These are phyloP conservation scores for Neofusicoccum kwambonambiense DNA, from an alignment of 2,329 filamentous ascomycete genomes.

Conservation along the genomic window DNA sequence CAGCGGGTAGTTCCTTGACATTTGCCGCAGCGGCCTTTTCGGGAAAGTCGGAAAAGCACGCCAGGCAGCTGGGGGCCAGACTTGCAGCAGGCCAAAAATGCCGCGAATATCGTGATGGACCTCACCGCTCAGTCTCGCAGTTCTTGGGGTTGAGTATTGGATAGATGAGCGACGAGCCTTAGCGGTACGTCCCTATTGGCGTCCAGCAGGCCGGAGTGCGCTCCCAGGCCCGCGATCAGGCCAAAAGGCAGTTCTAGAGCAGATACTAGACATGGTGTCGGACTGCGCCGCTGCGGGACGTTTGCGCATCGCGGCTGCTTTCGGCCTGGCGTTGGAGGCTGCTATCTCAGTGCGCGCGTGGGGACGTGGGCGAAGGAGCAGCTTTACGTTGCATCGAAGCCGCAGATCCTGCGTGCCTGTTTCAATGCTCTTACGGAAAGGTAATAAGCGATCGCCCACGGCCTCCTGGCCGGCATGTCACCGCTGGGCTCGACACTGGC, in stretches of 20 bases:
- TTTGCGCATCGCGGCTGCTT: slow-evolving; percentile 14
- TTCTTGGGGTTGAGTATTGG: slow-evolving; percentile 2
- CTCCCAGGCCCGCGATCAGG: slow-evolving; percentile 11
- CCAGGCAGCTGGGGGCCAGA: background rate
- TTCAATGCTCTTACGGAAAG: slow-evolving; percentile 14
- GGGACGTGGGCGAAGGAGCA: slow-evolving; percentile 9
- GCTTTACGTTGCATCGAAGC: slow-evolving; percentile 14
- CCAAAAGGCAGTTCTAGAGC: slow-evolving; percentile 17
- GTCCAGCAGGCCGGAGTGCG: background rate
- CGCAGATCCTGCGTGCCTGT: slow-evolving; percentile 16
- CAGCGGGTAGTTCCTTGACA: slow-evolving; percentile 10
- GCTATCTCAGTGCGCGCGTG: slow-evolving; percentile 4
- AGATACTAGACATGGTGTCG: slow-evolving; percentile 11
- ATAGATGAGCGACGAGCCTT: slow-evolving; percentile 6
- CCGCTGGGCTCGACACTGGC: background rate
- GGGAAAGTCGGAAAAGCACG: slow-evolving; percentile 3
- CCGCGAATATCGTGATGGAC: slow-evolving; percentile 15
- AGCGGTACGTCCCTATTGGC: slow-evolving; percentile 1
- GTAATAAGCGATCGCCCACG: slow-evolving; percentile 12
- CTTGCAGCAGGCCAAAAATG: slow-evolving; percentile 4
- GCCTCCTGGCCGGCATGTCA: slow-evolving; percentile 4
- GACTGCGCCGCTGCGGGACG: slow-evolving; percentile 18
- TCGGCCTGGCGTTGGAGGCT: background rate
- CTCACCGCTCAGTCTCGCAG: slow-evolving; percentile 4
- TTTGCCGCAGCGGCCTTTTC: slow-evolving; percentile 7